Base-by-base conservation (phyloP, 768 basidiomycete species). In the Pleurotus eryngii region DNA sequence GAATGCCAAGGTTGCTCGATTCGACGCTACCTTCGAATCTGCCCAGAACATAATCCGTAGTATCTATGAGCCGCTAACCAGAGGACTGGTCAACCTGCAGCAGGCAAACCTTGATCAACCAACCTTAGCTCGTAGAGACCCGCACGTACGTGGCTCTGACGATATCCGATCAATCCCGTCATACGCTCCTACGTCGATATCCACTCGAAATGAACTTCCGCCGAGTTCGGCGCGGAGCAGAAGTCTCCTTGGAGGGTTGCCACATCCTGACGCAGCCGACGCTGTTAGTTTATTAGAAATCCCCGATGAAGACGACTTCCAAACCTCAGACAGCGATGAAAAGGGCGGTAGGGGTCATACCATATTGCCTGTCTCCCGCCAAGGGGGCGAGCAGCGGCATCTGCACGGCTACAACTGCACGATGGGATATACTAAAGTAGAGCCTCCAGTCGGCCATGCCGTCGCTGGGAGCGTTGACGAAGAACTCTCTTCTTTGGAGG, bases 151-250 rank as follows among this genome's bases (percentile, higher is more conserved):
- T 0, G 18, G 27, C 30, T 55, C 59, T 2, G 59, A 56, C 3
- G 53, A 17, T 26, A 38, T 49, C 0, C 45, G 53, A 9, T 57
- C 18, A 48, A 49, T n/a, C n/a, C 20, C 38, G n/a, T 24, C 57
- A 4, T 56, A 60, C 49, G 47, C 55, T 18, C 53, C 22, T 24
- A 24, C 22, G 22, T 24, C 22, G 22, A 24, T 24, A 24, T 24
- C 3, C 22, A 24, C 4, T 24, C 22, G 22, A 24, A 24, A 24
- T 24, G 22, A 24, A 24, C 22, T 3, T 24, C 22, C 22, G 22
- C 22, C 4, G 22, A 55, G 2, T 47, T 59, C 6, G 58, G 39
- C 22, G 37, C 39, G 18, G 53, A 59, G 30, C 46, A 59, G 47
- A 56, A 57, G 26, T 27, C 30, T 3, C n/a, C 53, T 12, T 48